Conservation (phyloP, 2,329 filamentous ascomycete genomes). For the Fusarium anguioides region DNA sequence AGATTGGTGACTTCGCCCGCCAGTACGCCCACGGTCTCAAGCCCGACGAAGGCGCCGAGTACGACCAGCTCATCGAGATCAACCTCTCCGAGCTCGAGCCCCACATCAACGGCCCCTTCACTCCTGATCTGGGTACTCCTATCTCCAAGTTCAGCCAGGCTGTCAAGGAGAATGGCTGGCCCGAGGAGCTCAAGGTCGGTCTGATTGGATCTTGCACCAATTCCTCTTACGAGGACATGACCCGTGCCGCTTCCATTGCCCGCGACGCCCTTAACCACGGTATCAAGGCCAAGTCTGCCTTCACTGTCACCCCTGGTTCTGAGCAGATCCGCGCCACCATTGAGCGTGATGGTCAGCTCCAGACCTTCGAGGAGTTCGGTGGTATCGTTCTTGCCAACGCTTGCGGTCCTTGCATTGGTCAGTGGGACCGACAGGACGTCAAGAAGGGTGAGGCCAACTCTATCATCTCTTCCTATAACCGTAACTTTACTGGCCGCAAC, state of each 20-base stretch:
- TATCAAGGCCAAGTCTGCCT: constrained; percentile 86
- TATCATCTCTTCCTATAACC: constrained; percentile 99
- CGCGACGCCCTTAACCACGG: constrained; percentile 92
- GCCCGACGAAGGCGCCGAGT: constrained; percentile 88
- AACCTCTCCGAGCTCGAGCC: constrained; percentile 91
- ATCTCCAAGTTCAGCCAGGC: constrained; percentile 89
- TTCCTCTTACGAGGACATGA: constrained; percentile 99
- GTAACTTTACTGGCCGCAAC: constrained; percentile 99
- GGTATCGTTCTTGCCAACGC: constrained; percentile 94
- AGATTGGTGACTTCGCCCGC: constrained; percentile 91
- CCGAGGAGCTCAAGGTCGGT: constrained; percentile 88
- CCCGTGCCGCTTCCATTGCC: constrained; percentile 89
- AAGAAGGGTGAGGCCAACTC: constrained; percentile 97
- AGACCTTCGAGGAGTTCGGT: constrained; percentile 86
- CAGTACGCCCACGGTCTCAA: constrained; percentile 85
- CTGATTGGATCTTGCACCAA: constrained; percentile 99
- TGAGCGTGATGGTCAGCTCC: constrained; percentile 86
- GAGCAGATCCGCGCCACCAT: constrained; percentile 97
- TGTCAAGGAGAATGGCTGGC: constrained; percentile 88
- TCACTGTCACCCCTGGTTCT: constrained; percentile 96
- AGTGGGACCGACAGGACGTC: constrained; percentile 94
- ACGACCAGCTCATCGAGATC: constrained; percentile 91
- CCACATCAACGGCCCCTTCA: constrained; percentile 97
- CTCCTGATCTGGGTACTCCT: constrained; percentile 92
- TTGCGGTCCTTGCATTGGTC: constrained; percentile 92